Conservation (phyloP, 2,329 filamentous ascomycete genomes). For the Xylaria polymorpha region DNA sequence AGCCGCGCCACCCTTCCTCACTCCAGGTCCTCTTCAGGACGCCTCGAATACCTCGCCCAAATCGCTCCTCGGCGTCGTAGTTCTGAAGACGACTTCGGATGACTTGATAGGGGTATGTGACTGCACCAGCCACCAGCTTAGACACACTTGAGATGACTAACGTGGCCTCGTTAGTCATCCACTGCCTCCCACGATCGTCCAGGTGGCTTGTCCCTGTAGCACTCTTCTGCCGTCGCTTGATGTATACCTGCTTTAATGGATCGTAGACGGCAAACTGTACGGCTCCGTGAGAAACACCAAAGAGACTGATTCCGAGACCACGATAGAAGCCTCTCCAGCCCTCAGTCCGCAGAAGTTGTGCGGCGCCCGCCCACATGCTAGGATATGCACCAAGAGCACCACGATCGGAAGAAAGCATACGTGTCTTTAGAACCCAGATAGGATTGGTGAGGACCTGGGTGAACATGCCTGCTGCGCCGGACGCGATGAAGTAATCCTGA, state of each 20-base stretch:
- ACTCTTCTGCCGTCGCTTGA: slow-evolving; percentile 55
- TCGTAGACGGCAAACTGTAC: slow-evolving; percentile 98
- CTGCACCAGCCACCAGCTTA: slow-evolving; percentile 89
- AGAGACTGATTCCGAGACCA: slow-evolving; percentile 81
- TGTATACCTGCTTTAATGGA: slow-evolving; percentile 67
- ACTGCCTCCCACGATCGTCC: slow-evolving; percentile 48
- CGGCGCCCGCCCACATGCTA: slow-evolving; percentile 77
- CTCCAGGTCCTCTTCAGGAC: slow-evolving; percentile 79
- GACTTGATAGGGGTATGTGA: slow-evolving; percentile 96
- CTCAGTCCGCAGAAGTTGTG: slow-evolving; percentile 74
- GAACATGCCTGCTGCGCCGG: slow-evolving; percentile 74
- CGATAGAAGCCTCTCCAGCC: slow-evolving; percentile 87
- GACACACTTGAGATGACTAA: slow-evolving; percentile 82
- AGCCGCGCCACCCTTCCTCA: slow-evolving; percentile 83
- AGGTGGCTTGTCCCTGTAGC: slow-evolving; percentile 6
- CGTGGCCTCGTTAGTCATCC: slow-evolving; percentile 78
- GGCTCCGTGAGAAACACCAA: slow-evolving; percentile 91
- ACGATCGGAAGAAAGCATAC: slow-evolving; percentile 89
- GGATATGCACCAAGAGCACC: slow-evolving; percentile 81
- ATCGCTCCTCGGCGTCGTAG: slow-evolving; percentile 81
- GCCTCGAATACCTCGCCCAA: slow-evolving; percentile 76
- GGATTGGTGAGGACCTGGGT: slow-evolving; percentile 91
- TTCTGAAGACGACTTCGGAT: slow-evolving; percentile 89
- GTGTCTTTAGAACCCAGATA: slow-evolving; percentile 97
- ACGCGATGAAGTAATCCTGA: slow-evolving; percentile 83